These are phyloP conservation scores for Magnusiomyces magnusii DNA, from an alignment of 1,139 yeast species.

Conservation along the genomic window DNA sequence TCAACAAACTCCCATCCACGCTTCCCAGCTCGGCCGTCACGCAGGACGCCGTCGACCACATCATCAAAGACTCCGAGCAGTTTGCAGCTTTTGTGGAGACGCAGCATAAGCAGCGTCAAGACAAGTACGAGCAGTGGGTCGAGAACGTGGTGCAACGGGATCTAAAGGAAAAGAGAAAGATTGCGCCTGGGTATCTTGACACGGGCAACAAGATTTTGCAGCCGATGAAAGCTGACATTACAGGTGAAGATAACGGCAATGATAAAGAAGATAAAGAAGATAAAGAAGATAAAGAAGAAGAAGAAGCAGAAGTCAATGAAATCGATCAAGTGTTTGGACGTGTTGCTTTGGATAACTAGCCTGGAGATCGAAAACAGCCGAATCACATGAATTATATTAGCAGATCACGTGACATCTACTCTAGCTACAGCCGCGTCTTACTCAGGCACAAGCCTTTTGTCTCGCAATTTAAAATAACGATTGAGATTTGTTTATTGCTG, in stretches of 20 bases:
- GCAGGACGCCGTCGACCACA: constrained; percentile 24
- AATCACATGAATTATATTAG: no score
- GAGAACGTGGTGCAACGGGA: constrained; percentile 23
- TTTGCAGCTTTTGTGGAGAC: constrained; percentile 24
- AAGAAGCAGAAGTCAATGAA: constrained; percentile 9
- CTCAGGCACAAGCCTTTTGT: no score
- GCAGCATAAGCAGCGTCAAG: constrained; percentile 26
- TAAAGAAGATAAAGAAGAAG: background rate
- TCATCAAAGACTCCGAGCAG: constrained; percentile 24
- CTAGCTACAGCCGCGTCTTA: no score
- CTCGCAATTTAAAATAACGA: no score
- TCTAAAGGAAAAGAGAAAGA: constrained; percentile 29
- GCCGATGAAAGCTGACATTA: constrained; percentile 20
- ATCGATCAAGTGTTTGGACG: constrained; percentile 16
- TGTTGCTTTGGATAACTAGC: constrained; percentile 7
- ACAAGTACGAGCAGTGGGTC: constrained; percentile 33
- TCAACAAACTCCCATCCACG: constrained; percentile 34
- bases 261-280: constrained; percentile 5
- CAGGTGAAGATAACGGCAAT: constrained; percentile 4
- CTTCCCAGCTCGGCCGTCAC: constrained; percentile 29
- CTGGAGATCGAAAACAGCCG: no score
- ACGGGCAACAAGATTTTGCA: constrained; percentile 25
- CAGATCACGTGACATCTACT: no score
- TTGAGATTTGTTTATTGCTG: no score
- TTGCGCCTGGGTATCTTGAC: constrained; percentile 43